Evolutionary conservation across 345 rosid genomes (phyloP).

Genomic region (Nephelium lappaceum): DNA sequence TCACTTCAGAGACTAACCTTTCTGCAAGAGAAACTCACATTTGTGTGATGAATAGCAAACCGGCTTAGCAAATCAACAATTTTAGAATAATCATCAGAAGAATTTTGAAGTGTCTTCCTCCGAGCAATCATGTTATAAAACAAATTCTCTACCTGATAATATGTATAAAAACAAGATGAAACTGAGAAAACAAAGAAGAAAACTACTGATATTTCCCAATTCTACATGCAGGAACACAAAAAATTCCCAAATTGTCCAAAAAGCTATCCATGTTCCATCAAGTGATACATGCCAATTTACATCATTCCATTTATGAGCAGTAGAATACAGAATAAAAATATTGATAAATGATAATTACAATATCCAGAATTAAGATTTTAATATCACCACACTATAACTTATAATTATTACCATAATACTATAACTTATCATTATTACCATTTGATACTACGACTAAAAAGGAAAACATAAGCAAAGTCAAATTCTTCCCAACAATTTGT

Average conservation of each 20-base stretch:
- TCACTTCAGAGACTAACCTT: slow-evolving; percentile 57
- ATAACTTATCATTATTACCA: neutral
- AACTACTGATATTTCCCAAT: neutral
- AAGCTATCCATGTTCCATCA: neutral
- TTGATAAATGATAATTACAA: neutral
- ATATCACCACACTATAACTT: too few relatives aligned
- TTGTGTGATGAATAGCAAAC: slow-evolving; percentile 80
- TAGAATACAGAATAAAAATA: neutral
- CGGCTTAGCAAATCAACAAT: slow-evolving; percentile 88
- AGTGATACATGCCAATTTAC: neutral
- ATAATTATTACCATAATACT: neutral
- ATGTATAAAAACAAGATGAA: slow-evolving; percentile 4
- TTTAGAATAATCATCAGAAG: slow-evolving; percentile 87
- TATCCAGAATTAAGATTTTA: neutral
- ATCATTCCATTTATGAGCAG: neutral
- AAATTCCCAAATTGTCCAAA: neutral
- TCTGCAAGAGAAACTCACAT: slow-evolving; percentile 85
- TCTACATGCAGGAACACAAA: neutral
- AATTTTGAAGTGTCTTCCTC: slow-evolving; percentile 87
- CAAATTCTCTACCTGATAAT: slow-evolving; percentile 80
- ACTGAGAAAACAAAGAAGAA: neutral
- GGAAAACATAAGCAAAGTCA: neutral
- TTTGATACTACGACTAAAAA: neutral
- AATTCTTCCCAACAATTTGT: neutral
- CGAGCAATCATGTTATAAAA: slow-evolving; percentile 97